Conservation (phyloP, 257 asterid species). For the Solanum ossicruentum region DNA sequence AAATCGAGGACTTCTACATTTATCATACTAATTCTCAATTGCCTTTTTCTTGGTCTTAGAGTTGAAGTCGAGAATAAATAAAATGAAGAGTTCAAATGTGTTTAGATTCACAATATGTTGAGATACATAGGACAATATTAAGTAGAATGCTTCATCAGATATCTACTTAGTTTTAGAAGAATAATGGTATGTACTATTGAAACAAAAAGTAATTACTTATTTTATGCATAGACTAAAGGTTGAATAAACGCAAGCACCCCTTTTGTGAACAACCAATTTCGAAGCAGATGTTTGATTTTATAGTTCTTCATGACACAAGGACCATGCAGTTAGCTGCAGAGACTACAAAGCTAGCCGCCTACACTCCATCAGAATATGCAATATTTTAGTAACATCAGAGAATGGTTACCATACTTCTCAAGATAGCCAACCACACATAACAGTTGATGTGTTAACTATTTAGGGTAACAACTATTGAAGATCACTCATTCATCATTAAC, state of each 20-base stretch:
- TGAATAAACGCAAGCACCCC: not conserved
- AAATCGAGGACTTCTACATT: not conserved
- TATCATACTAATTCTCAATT: not conserved
- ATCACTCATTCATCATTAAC: not conserved
- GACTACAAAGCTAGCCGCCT: not conserved
- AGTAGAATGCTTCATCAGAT: not conserved
- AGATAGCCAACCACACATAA: not conserved
- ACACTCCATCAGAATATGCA: not conserved
- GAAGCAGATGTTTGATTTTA: not conserved
- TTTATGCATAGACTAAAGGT: not conserved
- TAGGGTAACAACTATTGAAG: not conserved
- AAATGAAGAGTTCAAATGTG: not conserved
- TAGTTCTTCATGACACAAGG: not conserved
- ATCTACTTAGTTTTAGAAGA: not conserved
- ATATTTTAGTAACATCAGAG: not conserved
- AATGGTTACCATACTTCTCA: not conserved
- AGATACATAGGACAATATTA: not conserved
- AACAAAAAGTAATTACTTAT: not conserved
- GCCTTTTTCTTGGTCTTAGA: not conserved
- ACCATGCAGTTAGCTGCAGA: not conserved
- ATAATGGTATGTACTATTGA: not conserved
- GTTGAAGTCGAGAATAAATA: not conserved
- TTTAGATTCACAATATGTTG: not conserved
- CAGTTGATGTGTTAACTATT: not conserved
- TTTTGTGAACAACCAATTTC: not conserved